phyloP scores from a whole-genome alignment of 1,284 basidiomycete genomes.

The Ceratobasidium papillatum region DNA sequence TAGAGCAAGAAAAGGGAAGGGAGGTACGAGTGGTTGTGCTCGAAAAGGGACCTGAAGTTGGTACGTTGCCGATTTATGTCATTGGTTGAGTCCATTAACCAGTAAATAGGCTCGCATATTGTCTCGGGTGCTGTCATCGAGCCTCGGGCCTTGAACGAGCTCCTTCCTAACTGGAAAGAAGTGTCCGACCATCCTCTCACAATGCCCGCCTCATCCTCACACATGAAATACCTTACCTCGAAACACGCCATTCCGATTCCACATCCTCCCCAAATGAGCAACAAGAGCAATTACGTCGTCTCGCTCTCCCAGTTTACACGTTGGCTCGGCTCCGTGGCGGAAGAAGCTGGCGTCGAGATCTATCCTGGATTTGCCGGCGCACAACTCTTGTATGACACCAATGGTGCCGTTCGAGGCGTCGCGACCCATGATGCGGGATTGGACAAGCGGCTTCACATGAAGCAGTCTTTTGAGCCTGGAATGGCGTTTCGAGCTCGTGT shows the following conservation, averaged over 20 bases:
- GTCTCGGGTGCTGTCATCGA: slow-evolving; percentile 97
- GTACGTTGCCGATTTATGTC: slow-evolving; percentile 58
- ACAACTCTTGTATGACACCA: slow-evolving; percentile 76
- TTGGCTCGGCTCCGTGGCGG: slow-evolving; percentile 91
- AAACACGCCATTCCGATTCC: slow-evolving; percentile 83
- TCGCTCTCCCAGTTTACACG: slow-evolving; percentile 89
- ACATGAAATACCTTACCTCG: slow-evolving; percentile 89
- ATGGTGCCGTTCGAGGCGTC: slow-evolving; percentile 81
- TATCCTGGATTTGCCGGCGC: slow-evolving; percentile 98
- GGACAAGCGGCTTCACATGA: slow-evolving; percentile 79
- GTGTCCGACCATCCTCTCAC: slow-evolving; percentile 69
- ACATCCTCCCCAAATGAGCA: slow-evolving; percentile 97
- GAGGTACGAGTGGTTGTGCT: slow-evolving; percentile 92
- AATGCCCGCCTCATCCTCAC: slow-evolving; percentile 80
- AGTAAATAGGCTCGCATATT: slow-evolving; percentile 83
- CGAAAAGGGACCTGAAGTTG: slow-evolving; percentile 94
- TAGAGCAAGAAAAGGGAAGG: slow-evolving; percentile 74
- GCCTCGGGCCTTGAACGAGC: slow-evolving; percentile 89
- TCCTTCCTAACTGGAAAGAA: slow-evolving; percentile 86
- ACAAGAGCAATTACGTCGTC: slow-evolving; percentile 93
- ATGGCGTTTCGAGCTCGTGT: slow-evolving; percentile 97
- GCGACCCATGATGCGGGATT: slow-evolving; percentile 96
- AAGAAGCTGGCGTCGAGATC: slow-evolving; percentile 92
- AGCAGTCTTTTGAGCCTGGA: slow-evolving; percentile 93
- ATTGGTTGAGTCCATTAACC: not conserved